phyloP scores from a whole-genome alignment of 2,329 filamentous ascomycete species.

The Chrysoporthe cubensis region DNA sequence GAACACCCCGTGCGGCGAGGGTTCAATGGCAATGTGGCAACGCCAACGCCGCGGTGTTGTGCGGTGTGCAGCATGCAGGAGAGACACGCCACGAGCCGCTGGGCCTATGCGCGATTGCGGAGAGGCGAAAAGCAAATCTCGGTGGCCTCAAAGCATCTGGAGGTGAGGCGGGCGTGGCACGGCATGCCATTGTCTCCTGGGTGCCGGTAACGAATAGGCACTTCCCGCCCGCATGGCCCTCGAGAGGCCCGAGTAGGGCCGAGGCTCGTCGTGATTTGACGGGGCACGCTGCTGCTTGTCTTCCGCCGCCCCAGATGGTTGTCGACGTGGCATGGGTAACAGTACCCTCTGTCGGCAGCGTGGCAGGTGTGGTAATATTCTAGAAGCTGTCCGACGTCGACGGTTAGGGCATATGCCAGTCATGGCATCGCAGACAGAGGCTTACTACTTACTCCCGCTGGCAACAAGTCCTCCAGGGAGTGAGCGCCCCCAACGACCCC shows the following conservation, averaged over 20 bases:
- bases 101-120: neutral
- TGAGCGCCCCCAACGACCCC: neutral
- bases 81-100: neutral
- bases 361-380: neutral
- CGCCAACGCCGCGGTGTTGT: neutral
- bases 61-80: neutral
- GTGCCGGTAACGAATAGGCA: conserved; percentile 10
- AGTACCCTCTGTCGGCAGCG: neutral
- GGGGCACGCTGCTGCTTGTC: neutral
- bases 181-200: neutral
- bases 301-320: neutral
- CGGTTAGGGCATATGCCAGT: neutral
- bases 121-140: too few species aligned
- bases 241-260: neutral
- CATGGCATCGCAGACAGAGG: too few species aligned
- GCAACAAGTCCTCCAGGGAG: too few species aligned
- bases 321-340: neutral
- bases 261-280: conserved; percentile 7
- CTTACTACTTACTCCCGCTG: too few species aligned
- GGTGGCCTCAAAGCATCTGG: too few species aligned
- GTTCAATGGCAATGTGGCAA: neutral
- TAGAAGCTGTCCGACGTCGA: neutral
- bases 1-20: neutral
- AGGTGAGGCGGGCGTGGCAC: neutral
- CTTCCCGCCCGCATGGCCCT: neutral